A percentile compares a stretch with the other conserved stretches of the same genome.
Conservation (phyloP, 192 early-diverging fungal species). For the Jimgerdemannia lactiflua region DNA sequence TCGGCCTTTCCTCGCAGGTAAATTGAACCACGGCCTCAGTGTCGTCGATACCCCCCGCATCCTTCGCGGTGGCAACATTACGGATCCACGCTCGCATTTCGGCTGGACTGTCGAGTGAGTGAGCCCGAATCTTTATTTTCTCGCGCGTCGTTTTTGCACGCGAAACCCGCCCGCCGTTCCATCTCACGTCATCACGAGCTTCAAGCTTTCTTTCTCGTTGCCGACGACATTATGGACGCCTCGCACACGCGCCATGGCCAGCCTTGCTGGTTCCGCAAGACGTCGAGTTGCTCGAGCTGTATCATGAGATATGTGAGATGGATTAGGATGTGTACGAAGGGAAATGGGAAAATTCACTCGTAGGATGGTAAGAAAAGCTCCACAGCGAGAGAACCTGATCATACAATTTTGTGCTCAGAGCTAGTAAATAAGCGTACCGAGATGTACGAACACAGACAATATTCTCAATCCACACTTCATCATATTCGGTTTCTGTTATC, state of each 20-base stretch:
- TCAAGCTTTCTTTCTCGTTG: slow-evolving; percentile 97
- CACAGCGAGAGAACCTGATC: too few relatives aligned
- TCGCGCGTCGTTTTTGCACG: background rate
- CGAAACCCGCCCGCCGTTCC: too few relatives aligned
- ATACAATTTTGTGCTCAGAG: too few relatives aligned
- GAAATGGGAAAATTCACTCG: slow-evolving; percentile 6
- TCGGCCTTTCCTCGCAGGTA: slow-evolving; percentile 64
- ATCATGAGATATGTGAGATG: slow-evolving; percentile 78
- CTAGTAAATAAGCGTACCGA: too few relatives aligned
- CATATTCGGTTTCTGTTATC: too few relatives aligned
- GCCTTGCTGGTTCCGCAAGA: slow-evolving; percentile 95
- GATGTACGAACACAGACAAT: too few relatives aligned
- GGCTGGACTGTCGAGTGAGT: slow-evolving; percentile 97
- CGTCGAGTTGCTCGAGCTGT: slow-evolving; percentile 86
- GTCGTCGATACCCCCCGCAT: slow-evolving; percentile 90
- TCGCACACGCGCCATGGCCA: slow-evolving; percentile 95
- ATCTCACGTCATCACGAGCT: too few relatives aligned
- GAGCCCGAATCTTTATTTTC: slow-evolving; percentile 12
- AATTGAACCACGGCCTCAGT: slow-evolving; percentile 97
- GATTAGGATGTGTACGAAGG: background rate
- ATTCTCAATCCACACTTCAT: too few relatives aligned
- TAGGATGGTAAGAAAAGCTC: too few relatives aligned
- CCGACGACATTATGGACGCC: slow-evolving; percentile 99
- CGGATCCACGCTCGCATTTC: slow-evolving; percentile 81
- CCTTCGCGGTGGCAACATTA: slow-evolving; percentile 68